phyloP scores from a whole-genome alignment of 345 rosid species.

The Gossypium stocksii region DNA sequence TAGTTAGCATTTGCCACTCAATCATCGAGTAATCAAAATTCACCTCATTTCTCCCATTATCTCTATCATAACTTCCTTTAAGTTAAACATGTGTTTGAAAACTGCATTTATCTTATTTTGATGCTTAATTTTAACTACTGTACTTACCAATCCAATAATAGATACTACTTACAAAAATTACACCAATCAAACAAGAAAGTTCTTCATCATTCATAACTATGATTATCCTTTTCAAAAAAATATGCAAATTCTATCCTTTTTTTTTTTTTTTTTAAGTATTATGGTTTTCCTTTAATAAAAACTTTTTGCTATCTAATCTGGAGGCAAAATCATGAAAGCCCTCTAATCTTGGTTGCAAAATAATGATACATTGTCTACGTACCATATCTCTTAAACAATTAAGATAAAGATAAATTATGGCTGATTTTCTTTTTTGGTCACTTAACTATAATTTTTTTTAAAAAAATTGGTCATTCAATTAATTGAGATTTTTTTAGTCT shows the following conservation, averaged over 20 bases:
- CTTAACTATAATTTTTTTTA: no score
- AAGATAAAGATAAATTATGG: no score
- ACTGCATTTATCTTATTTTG: not conserved
- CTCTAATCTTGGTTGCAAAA: not conserved
- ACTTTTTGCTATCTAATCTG: not conserved
- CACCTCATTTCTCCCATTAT: not conserved
- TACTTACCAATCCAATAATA: not conserved
- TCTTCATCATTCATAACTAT: not conserved
- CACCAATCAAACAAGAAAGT: not conserved
- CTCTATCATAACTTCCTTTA: not conserved
- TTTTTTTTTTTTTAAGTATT: not conserved
- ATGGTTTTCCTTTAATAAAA: not conserved
- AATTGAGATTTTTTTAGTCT: no score
- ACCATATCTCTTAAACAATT: no score
- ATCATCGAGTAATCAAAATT: not conserved
- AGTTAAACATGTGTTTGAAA: not conserved
- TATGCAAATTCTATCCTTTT: not conserved
- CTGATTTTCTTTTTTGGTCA: no score
- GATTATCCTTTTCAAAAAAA: not conserved
- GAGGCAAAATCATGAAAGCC: not conserved
- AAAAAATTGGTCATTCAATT: no score
- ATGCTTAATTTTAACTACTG: constrained; percentile 2
- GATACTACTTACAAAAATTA: not conserved
- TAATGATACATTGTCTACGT: not conserved
- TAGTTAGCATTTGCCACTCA: not conserved